These are phyloP conservation scores for Curvularia sp. DNA, from an alignment of 2,329 filamentous ascomycete genomes.

Conservation along the genomic window DNA sequence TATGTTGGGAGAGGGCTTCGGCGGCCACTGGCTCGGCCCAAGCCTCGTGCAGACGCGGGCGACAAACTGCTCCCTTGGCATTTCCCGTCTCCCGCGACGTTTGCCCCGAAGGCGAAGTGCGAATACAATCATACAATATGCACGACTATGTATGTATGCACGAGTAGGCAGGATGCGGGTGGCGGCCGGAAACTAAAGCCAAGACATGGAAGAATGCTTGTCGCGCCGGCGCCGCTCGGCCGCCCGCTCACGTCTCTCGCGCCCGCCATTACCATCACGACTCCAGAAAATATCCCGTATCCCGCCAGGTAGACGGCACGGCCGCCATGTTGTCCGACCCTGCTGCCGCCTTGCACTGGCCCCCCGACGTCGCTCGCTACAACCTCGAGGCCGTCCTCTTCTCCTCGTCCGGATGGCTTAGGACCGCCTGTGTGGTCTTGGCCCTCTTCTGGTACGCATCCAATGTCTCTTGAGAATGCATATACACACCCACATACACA, in stretches of 20 bases:
- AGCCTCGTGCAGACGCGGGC: not conserved
- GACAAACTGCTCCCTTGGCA: not conserved
- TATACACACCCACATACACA: not conserved
- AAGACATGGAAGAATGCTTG: slow-evolving; percentile 19
- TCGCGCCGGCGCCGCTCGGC: slow-evolving; percentile 2
- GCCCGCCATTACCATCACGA: not conserved
- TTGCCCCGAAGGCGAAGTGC: too few species aligned
- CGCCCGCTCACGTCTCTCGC: slow-evolving; percentile 3
- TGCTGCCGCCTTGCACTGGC: slow-evolving; percentile 43
- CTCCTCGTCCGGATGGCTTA: slow-evolving; percentile 46
- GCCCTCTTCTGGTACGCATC: slow-evolving; percentile 46
- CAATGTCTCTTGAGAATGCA: not conserved
- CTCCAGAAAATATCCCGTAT: not conserved
- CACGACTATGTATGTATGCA: too few species aligned
- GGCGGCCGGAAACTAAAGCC: slow-evolving; percentile 8
- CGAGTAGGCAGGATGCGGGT: not conserved
- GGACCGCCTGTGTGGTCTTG: slow-evolving; percentile 44
- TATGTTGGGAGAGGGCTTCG: slow-evolving; percentile 12
- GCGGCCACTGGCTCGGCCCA: not conserved
- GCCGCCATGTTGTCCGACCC: slow-evolving; percentile 44
- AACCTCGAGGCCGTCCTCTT: slow-evolving; percentile 47
- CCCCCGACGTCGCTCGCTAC: slow-evolving; percentile 43
- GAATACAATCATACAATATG: too few species aligned
- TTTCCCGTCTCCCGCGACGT: too few species aligned
- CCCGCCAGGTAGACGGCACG: not conserved